phyloP scores from a whole-genome alignment of 164 flowering plant species.

The Malania oleifera region DNA sequence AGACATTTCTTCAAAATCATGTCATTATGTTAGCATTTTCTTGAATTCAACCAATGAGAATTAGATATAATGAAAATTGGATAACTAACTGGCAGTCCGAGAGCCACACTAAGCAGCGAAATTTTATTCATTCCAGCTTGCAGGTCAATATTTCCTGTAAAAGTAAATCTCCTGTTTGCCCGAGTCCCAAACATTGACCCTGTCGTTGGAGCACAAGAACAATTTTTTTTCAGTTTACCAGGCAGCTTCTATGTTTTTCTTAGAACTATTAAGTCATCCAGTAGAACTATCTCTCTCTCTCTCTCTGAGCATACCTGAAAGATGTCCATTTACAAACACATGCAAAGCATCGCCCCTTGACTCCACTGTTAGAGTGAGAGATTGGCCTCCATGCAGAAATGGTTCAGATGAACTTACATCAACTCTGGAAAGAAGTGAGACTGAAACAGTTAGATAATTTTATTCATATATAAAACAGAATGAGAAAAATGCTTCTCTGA shows the following conservation, averaged over 20 bases:
- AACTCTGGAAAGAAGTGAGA: constrained; percentile 27
- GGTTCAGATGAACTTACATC: constrained; percentile 38
- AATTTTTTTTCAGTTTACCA: not conserved
- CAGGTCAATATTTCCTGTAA: constrained; percentile 25
- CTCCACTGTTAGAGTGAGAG: constrained; percentile 31
- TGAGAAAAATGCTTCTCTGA: too few relatives aligned
- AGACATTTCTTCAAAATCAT: too few relatives aligned
- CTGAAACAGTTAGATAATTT: not conserved
- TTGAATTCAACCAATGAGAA: not conserved
- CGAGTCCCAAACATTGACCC: constrained; percentile 42
- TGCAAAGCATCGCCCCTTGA: constrained; percentile 51
- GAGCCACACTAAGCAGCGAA: constrained; percentile 43
- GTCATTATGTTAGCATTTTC: not conserved
- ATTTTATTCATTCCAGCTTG: constrained; percentile 41
- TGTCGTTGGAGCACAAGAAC: constrained; percentile 7
- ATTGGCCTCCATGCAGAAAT: constrained; percentile 27
- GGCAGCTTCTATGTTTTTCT: not conserved
- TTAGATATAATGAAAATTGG: not conserved
- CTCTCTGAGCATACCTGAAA: constrained; percentile 27
- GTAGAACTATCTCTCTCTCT: too few relatives aligned
- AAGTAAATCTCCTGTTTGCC: constrained; percentile 24
- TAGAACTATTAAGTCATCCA: too few relatives aligned
- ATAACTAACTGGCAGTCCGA: constrained; percentile 46
- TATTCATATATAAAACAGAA: not conserved
- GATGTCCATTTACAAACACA: constrained; percentile 46